Base-by-base conservation (phyloP, 2,329 filamentous ascomycete genomes). In the Endocalyx cinctus region DNA sequence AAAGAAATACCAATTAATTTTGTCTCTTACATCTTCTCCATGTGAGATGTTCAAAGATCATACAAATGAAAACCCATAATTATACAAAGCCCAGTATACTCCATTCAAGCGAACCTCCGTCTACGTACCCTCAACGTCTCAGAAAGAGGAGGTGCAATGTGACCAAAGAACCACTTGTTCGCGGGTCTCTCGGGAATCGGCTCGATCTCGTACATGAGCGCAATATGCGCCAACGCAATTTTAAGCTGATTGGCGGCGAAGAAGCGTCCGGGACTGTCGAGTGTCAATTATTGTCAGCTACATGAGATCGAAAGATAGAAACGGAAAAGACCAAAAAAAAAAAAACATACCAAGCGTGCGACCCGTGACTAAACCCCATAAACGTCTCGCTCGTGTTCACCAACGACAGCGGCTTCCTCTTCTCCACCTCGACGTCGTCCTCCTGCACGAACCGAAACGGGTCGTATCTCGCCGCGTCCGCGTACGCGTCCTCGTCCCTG, bases 201-300 rank as follows among this genome's bases (percentile, higher is more conserved):
- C 42, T 60, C 52, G 32, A 64, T 58, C 29, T 64, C 58, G 33
- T 59, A 64, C 5, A 54, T 47, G 13, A 53, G 18, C 5, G 54
- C 50, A 13, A 62, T 58, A 32, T 58, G 52, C 2, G 50, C 52
- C 17, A 62, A 35, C 10, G 56, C 44, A 22, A 61, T 52, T 46
- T 64, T 64, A 19, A 63, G 46, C 42, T 63, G 57, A 31, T 59
- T 56, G 5, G 57, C 43, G n/a, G 60, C 59, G 32, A 64, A 63
- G 52, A 63, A 63, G 10, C 60, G 47, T 3, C 59, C 60, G 2
- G 60, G 57, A 18, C 57, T 58, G 34, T 25, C 2, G 11, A 7
- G 28, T 10, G 16, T 19, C 17, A 18, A 5, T 10, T 13, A 8
- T 18, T 14, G 14, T 8, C 13, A 13, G 5, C 10, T 5, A 26